Conservation (phyloP, 495 filamentous ascomycete species). For the Penicillium cinerascens region DNA sequence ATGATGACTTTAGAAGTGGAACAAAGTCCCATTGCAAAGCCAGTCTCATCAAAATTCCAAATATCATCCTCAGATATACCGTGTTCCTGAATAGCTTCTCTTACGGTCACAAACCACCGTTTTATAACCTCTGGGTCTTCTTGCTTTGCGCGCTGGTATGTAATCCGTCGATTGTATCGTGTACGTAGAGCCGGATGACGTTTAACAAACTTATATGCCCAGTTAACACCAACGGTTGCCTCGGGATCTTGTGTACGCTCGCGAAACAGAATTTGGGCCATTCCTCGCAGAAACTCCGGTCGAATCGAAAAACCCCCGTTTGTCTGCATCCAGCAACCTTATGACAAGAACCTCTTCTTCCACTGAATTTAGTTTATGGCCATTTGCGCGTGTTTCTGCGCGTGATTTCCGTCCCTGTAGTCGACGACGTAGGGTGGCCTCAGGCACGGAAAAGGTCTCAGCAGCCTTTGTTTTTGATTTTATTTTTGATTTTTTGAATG, state of each 20-base stretch:
- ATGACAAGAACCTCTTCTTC: no score
- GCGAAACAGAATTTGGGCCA: neutral
- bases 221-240: neutral
- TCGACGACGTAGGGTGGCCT: no score
- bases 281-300: neutral
- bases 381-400: no score
- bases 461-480: no score
- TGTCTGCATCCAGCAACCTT: no score
- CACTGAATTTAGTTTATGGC: no score
- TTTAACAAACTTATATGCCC: neutral
- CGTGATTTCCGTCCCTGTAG: no score
- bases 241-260: neutral
- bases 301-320: neutral
- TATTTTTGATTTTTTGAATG: no score
- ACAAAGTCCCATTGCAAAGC: neutral
- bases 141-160: neutral
- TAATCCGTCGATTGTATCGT: neutral
- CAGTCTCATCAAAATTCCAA: neutral
- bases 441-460: no score
- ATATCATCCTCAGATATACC: neutral
- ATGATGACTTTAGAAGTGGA: neutral
- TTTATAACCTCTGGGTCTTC: neutral
- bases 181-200: neutral
- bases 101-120: neutral
- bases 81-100: neutral